Base-by-base conservation (phyloP, 129 eudicot species). In the Gnaphalium uliginosum region DNA sequence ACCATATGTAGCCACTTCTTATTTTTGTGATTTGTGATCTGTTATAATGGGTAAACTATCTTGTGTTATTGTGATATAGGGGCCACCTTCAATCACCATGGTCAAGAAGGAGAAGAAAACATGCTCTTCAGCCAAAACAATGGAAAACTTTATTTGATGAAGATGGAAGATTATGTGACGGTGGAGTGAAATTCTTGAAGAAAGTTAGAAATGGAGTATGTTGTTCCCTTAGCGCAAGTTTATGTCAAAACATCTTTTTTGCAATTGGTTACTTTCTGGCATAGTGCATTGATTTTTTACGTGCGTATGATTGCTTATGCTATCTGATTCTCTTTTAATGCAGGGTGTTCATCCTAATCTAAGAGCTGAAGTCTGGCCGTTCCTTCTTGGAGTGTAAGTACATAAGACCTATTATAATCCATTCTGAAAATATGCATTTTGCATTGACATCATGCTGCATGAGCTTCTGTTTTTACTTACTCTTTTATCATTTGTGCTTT, bases 311-410 rank as follows among this genome's bases (percentile, higher is more conserved):
- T 3, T 35, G 62, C 26, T 65, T 46, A 17, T 71, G 21, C 58
- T 64, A 32, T 26, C 17, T 68, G 30, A 22, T 74, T 27, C 41
- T 10, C 19, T 61, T 73, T 57, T 80, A 54, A 48, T 80, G 73
- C 86, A 91, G 97, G 97, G 97, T 79, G 87, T 90, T 83, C 92
- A 90, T 78, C 96, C 96, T 73, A 79, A 79, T 68, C 77, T 90
- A 73, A 81, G 90, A 81, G 82, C 89, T 22, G 96, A 90, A 77
- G 96, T 90, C 77, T 90, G 96, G 96, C 96, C 96, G 3, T 90
- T 90, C 68, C 96, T 90, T 81, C 96, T 90, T 76, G 96, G 96
- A 74, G 86, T 89, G 96, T 89, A 87, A 89, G 92, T 26, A 64
- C 46, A 74, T 64, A 37, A 48, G 6, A 59, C 58, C 26, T 35